These are phyloP conservation scores for Suhomyces pyralidae DNA, from an alignment of 805 yeast species.

Conservation along the genomic window DNA sequence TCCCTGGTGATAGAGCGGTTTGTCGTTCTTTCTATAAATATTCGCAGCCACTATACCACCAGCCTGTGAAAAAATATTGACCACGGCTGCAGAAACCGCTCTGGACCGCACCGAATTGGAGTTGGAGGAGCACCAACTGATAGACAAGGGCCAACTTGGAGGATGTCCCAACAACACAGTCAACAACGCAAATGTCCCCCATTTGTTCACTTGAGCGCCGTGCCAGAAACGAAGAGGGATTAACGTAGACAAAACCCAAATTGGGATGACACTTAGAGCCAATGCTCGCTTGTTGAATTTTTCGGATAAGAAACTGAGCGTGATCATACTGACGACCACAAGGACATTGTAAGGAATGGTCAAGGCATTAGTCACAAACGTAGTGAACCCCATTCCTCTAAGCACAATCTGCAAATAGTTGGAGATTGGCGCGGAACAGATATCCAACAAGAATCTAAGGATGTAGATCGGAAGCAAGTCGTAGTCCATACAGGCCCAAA, in stretches of 20 bases:
- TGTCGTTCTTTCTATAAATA: constrained; percentile 55
- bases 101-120: constrained; percentile 62
- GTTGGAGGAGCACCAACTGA: constrained; percentile 60
- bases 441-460: constrained; percentile 18
- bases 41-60: constrained; percentile 54
- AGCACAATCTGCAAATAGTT: constrained; percentile 11
- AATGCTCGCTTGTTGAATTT: constrained; percentile 22
- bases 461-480: constrained; percentile 11
- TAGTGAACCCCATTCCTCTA: constrained; percentile 44
- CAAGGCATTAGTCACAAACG: constrained; percentile 50
- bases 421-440: constrained; percentile 8
- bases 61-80: constrained; percentile 62
- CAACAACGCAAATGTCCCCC: constrained; percentile 43
- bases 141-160: constrained; percentile 52
- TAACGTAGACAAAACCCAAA: constrained; percentile 27
- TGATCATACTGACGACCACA: constrained; percentile 18
- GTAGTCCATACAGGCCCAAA: constrained; percentile 39
- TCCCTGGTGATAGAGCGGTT: constrained; percentile 60
- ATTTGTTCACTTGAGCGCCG: constrained; percentile 33
- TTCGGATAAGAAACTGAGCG: constrained; percentile 21
- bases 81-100: constrained; percentile 62
- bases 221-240: constrained; percentile 41
- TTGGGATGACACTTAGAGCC: constrained; percentile 16
- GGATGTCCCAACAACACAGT: constrained; percentile 43
- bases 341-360: constrained; percentile 48